Percentiles rank a stretch among this genome's conserved stretches.
These are phyloP conservation scores for Xylaria nigripes DNA, from an alignment of 495 filamentous ascomycete genomes.

Conservation along the genomic window DNA sequence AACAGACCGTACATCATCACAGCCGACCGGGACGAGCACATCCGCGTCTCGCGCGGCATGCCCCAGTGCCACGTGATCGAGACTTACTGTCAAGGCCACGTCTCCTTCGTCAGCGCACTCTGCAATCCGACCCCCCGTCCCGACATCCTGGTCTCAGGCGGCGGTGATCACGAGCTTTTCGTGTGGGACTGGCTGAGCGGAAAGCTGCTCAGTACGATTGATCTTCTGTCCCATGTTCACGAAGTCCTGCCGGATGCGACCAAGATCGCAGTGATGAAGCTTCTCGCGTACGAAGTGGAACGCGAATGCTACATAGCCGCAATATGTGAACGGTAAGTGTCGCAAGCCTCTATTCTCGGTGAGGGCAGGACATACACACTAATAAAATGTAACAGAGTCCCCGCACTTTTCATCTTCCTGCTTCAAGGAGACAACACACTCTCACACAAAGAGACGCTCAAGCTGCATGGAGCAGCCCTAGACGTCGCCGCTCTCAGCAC, in stretches of 20 bases:
- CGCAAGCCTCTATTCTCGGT: background rate
- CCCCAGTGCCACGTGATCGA: slow-evolving; percentile 88
- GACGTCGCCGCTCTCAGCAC: slow-evolving; percentile 36
- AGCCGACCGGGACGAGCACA: slow-evolving; percentile 92
- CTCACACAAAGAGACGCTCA: slow-evolving; percentile 37
- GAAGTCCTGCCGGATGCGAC: slow-evolving; percentile 19
- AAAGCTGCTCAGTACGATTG: slow-evolving; percentile 43
- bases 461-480: slow-evolving; percentile 53
- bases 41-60: slow-evolving; percentile 75
- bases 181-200: slow-evolving; percentile 73
- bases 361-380: slow-evolving; percentile 10
- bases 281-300: slow-evolving; percentile 29
- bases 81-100: slow-evolving; percentile 77
- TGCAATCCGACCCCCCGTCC: slow-evolving; percentile 50
- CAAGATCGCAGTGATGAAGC: slow-evolving; percentile 45
- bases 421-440: slow-evolving; percentile 38
- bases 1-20: slow-evolving; percentile 68
- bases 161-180: slow-evolving; percentile 68
- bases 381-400: slow-evolving; percentile 41
- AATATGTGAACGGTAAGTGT: slow-evolving; percentile 57
- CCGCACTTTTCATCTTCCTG: slow-evolving; percentile 52
- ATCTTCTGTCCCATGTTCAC: slow-evolving; percentile 38
- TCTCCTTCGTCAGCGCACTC: slow-evolving; percentile 68
- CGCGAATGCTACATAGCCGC: slow-evolving; percentile 44
- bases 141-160: slow-evolving; percentile 68